phyloP scores from a whole-genome alignment of 768 basidiomycete genomes.

The Pleurotus platypus region DNA sequence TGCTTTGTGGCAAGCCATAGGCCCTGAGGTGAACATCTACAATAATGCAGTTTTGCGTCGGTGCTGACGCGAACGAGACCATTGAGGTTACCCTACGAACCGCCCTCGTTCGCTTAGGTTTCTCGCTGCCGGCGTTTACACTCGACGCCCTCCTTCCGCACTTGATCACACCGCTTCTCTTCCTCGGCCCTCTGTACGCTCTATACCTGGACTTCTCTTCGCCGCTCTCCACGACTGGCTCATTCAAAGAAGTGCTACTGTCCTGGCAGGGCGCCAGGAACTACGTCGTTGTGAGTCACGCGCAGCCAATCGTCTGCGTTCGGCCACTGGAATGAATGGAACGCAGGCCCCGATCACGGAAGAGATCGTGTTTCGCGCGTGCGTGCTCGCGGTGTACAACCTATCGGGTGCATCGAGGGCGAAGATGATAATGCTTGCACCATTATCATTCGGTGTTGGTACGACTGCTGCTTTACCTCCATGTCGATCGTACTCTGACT shows the following conservation, averaged over 20 bases:
- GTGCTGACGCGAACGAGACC: conserved; percentile 9
- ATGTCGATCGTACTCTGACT: background rate
- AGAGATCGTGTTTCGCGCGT: conserved; percentile 87
- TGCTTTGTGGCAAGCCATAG: conserved; percentile 31
- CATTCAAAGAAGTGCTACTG: conserved; percentile 35
- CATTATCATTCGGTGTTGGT: conserved; percentile 89
- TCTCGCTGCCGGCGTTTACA: conserved; percentile 16
- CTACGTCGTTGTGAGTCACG: conserved; percentile 43
- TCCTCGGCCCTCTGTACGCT: conserved; percentile 73
- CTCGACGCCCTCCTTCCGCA: conserved; percentile 38
- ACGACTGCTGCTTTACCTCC: conserved; percentile 17
- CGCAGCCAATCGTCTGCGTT: conserved; percentile 1
- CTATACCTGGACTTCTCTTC: conserved; percentile 40
- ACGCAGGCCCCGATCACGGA: conserved; percentile 85
- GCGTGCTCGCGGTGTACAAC: conserved; percentile 71
- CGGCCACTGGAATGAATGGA: background rate
- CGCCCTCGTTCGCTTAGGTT: conserved; percentile 39
- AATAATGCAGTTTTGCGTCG: background rate
- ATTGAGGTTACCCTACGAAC: conserved; percentile 20
- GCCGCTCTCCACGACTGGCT: conserved; percentile 55
- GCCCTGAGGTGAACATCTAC: conserved; percentile 15
- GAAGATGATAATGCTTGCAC: conserved; percentile 75
- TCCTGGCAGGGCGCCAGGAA: conserved; percentile 68
- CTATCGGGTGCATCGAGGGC: conserved; percentile 53
- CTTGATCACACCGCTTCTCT: conserved; percentile 70